Percentiles rank a stretch among this genome's conserved stretches.
These are phyloP conservation scores for Erysiphe neolycopersici DNA, from an alignment of 2,329 filamentous ascomycete genomes.

Conservation along the genomic window DNA sequence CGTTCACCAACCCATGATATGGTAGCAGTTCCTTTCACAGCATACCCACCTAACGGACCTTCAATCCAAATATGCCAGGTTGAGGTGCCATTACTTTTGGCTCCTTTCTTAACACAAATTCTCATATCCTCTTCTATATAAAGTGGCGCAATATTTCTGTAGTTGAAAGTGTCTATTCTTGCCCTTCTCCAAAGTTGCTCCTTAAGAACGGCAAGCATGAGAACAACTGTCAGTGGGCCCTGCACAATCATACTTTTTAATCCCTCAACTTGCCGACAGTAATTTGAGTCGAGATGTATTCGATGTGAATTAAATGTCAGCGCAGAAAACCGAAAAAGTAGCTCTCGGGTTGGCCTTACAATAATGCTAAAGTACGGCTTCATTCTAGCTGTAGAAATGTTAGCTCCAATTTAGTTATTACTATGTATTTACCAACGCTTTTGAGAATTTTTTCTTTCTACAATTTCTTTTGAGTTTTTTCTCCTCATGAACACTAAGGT, in stretches of 20 bases:
- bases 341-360: slow-evolving; percentile 36
- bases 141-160: slow-evolving; percentile 59
- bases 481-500: slow-evolving; percentile 35
- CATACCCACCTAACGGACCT: slow-evolving; percentile 30
- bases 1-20: slow-evolving; percentile 1
- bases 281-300: slow-evolving; percentile 60
- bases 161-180: slow-evolving; percentile 33
- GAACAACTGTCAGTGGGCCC: slow-evolving; percentile 52
- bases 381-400: slow-evolving; percentile 1
- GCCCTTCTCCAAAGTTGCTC: slow-evolving; percentile 18
- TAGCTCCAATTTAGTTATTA: slow-evolving; percentile 1
- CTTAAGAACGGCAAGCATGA: slow-evolving; percentile 45
- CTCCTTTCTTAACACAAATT: slow-evolving; percentile 30
- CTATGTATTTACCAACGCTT: slow-evolving; percentile 7
- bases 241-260: slow-evolving; percentile 58
- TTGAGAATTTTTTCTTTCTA: slow-evolving; percentile 4
- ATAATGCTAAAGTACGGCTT: slow-evolving; percentile 26
- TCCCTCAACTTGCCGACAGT: slow-evolving; percentile 44
- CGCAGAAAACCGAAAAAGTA: slow-evolving; percentile 77
- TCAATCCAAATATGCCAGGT: slow-evolving; percentile 39
- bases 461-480: slow-evolving; percentile 10
- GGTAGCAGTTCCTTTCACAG: slow-evolving; percentile 28
- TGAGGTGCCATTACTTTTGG: slow-evolving; percentile 5
- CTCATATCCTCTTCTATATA: slow-evolving; percentile 46
- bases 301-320: slow-evolving; percentile 78